Conservation (phyloP, 257 asterid genomes). For the Ballota nigra region DNA sequence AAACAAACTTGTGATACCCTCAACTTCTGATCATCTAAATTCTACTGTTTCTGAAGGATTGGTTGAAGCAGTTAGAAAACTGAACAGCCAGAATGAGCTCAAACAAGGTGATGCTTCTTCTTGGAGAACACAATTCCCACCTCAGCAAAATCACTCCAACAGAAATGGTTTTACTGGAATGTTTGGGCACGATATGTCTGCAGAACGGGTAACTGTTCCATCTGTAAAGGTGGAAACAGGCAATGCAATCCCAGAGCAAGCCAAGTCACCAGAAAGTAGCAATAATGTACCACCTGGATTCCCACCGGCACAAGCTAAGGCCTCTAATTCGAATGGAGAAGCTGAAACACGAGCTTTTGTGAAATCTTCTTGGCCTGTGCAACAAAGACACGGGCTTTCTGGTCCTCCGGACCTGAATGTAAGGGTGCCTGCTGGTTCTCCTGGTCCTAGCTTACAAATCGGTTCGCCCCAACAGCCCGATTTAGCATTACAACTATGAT, state of each 20-base stretch:
- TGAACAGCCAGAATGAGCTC: conserved; percentile 50
- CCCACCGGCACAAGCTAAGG: conserved; percentile 22
- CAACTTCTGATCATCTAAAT: conserved; percentile 35
- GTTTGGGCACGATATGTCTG: conserved; percentile 36
- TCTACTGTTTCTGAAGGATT: conserved; percentile 39
- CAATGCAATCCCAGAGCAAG: conserved; percentile 15
- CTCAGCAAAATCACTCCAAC: conserved; percentile 47
- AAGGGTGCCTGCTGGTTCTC: conserved; percentile 67
- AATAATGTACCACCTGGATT: conserved; percentile 5
- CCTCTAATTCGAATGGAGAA: conserved; percentile 19
- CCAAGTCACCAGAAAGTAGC: conserved; percentile 11
- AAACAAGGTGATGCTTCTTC: conserved; percentile 34
- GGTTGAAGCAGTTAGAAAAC: conserved; percentile 55
- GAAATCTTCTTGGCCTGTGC: conserved; percentile 26
- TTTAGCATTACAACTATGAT: conserved; percentile 87
- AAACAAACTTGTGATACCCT: conserved; percentile 37
- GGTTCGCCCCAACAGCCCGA: conserved; percentile 87
- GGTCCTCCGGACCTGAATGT: conserved; percentile 80
- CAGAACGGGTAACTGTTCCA: conserved; percentile 22
- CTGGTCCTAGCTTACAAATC: conserved; percentile 70
- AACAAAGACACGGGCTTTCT: conserved; percentile 34
- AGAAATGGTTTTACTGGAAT: conserved; percentile 58
- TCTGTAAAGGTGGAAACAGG: conserved; percentile 20
- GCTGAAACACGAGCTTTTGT: conserved; percentile 30
- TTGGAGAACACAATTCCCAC: conserved; percentile 35